Conservation (phyloP, 2,329 filamentous ascomycete genomes). For the Metarhizium anisopliae region DNA sequence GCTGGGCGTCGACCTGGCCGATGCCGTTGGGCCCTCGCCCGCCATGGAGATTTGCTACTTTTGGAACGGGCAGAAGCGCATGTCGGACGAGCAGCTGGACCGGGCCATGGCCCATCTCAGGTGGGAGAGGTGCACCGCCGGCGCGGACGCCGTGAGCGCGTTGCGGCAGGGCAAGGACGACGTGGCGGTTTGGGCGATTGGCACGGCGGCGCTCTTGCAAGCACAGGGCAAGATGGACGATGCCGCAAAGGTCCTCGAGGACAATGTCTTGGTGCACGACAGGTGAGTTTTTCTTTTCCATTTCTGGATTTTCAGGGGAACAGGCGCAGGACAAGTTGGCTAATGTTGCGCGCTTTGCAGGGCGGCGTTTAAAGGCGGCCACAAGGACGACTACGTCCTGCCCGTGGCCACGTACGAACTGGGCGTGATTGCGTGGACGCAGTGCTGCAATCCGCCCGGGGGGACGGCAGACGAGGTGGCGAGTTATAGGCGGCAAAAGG, state of each 20-base stretch:
- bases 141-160: slow-evolving; percentile 29
- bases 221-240: slow-evolving; percentile 53
- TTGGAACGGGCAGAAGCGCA: slow-evolving; percentile 83
- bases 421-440: slow-evolving; percentile 71
- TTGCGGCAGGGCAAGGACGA: slow-evolving; percentile 50
- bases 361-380: slow-evolving; percentile 44
- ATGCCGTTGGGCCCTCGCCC: slow-evolving; percentile 74
- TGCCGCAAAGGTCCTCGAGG: slow-evolving; percentile 55
- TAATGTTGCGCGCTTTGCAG: slow-evolving; percentile 21
- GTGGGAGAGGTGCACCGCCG: slow-evolving; percentile 53
- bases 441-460: slow-evolving; percentile 38
- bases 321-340: too few relatives aligned
- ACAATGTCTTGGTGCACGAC: slow-evolving; percentile 58
- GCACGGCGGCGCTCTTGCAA: slow-evolving; percentile 57
- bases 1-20: slow-evolving; percentile 59
- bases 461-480: slow-evolving; percentile 21
- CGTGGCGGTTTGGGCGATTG: slow-evolving; percentile 54
- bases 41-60: slow-evolving; percentile 88
- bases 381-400: slow-evolving; percentile 60
- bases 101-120: slow-evolving; percentile 52
- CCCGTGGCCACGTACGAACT: slow-evolving; percentile 82
- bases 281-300: slow-evolving; percentile 26
- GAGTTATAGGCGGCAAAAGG: slow-evolving; percentile 34
- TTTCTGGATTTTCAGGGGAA: too few relatives aligned
- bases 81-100: slow-evolving; percentile 57